These are phyloP conservation scores for Saccharomycopsis sp. DNA, from an alignment of 805 yeast species.

Conservation along the genomic window DNA sequence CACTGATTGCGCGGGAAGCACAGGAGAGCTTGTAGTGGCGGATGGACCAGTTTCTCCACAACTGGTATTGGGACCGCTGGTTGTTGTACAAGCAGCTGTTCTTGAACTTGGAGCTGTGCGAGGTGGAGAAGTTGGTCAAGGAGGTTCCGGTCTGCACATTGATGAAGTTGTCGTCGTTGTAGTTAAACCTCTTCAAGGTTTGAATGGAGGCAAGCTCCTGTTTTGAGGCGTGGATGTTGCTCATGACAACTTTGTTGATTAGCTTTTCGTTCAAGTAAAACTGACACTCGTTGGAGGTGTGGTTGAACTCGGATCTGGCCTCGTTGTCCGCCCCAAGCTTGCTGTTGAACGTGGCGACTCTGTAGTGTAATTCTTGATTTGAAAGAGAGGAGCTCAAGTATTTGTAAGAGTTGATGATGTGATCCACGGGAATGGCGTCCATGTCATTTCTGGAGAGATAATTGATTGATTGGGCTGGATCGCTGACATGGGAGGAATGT, in stretches of 20 bases:
- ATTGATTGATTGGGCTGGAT: too few species aligned
- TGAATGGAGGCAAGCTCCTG: neutral
- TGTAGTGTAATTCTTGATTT: neutral
- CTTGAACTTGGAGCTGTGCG: conserved; percentile 1
- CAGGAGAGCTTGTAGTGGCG: neutral
- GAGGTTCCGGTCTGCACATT: conserved; percentile 2
- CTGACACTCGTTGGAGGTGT: neutral
- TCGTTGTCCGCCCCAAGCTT: neutral
- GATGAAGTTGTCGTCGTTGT: conserved; percentile 15
- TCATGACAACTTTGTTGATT: neutral
- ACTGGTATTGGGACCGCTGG: conserved; percentile 3
- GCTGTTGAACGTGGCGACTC: neutral
- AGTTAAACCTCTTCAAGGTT: too few species aligned
- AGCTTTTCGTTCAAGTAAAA: neutral
- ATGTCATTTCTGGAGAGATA: conserved; percentile 1
- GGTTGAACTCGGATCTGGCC: neutral
- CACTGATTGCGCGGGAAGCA: neutral
- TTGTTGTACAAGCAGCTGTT: conserved; percentile 9
- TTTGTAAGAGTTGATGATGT: conserved; percentile 4
- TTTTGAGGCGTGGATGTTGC: neutral
- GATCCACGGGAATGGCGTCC: neutral
- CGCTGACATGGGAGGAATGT: too few species aligned
- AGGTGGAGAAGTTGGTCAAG: conserved; percentile 8
- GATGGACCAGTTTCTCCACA: conserved; percentile 11
- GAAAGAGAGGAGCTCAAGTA: neutral